phyloP scores from a whole-genome alignment of 2,329 filamentous ascomycete genomes.

The Rosellinia necatrix region DNA sequence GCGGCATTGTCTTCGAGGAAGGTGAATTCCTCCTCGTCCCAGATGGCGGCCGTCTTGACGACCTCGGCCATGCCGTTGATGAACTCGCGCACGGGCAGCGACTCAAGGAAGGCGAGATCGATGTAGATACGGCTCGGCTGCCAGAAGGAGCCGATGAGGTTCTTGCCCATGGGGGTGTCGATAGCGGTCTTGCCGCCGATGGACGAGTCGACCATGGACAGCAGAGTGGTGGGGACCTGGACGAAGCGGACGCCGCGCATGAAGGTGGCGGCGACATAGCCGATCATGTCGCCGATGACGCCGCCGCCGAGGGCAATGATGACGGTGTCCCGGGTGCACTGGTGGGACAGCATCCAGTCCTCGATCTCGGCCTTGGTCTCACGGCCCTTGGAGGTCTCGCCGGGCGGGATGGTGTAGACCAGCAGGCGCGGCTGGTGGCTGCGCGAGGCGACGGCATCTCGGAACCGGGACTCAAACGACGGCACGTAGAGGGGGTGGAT shows the following conservation, averaged over 20 bases:
- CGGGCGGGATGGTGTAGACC: conserved; percentile 84
- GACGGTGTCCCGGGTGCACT: conserved; percentile 93
- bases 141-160: conserved; percentile 95
- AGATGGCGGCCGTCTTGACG: conserved; percentile 96
- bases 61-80: conserved; percentile 99
- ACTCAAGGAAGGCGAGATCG: conserved; percentile 88
- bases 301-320: conserved; percentile 94
- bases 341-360: conserved; percentile 92
- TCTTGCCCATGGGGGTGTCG: conserved; percentile 94
- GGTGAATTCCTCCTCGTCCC: conserved; percentile 85
- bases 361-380: conserved; percentile 95
- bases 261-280: conserved; percentile 96
- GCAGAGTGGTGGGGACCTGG: conserved; percentile 91
- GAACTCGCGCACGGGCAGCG: conserved; percentile 86
- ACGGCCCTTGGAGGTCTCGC: conserved; percentile 90
- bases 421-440: conserved; percentile 69
- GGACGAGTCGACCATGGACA: conserved; percentile 98
- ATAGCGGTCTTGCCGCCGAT: conserved; percentile 99
- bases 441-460: conserved; percentile 47
- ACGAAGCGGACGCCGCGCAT: conserved; percentile 97
- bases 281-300: conserved; percentile 97
- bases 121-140: conserved; percentile 94
- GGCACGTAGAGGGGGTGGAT: conserved; percentile 80
- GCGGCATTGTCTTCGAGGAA: conserved; percentile 81
- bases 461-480: conserved; percentile 72